phyloP scores from a whole-genome alignment of 768 basidiomycete species.

The Sistotremastrum suecicum region DNA sequence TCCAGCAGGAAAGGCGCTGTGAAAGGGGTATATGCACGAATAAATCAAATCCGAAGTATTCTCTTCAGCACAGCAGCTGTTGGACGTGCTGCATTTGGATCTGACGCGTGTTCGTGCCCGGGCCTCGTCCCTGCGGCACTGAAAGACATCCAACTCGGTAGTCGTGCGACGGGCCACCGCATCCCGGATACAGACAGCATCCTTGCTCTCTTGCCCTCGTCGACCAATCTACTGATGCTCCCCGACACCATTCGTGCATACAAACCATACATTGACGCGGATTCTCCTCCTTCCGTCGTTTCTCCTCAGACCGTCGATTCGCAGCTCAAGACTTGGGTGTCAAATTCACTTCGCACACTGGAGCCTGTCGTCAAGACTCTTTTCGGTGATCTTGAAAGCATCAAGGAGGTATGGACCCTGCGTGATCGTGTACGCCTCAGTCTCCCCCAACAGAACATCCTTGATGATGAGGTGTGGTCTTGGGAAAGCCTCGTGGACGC shows the following conservation, averaged over 20 bases:
- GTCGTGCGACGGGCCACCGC: constrained; percentile 55
- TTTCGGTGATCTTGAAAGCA: constrained; percentile 43
- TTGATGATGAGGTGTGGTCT: constrained; percentile 29
- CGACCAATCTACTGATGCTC: constrained; percentile 67
- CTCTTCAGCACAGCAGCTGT: constrained; percentile 28
- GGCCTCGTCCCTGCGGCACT: constrained; percentile 13
- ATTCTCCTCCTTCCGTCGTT: constrained; percentile 40
- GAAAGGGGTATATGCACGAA: constrained; percentile 2
- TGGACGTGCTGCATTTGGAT: constrained; percentile 34
- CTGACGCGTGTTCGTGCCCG: constrained; percentile 51
- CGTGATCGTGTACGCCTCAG: constrained; percentile 13
- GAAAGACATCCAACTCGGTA: constrained; percentile 19
- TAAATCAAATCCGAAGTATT: constrained; percentile 3
- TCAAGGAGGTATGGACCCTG: constrained; percentile 62
- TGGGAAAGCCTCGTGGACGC: constrained; percentile 28
- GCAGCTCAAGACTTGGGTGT: constrained; percentile 53
- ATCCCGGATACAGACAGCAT: constrained; percentile 19
- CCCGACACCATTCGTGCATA: constrained; percentile 60
- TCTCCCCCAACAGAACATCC: constrained; percentile 14
- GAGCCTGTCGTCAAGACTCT: constrained; percentile 34
- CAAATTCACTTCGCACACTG: constrained; percentile 32
- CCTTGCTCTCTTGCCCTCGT: constrained; percentile 63
- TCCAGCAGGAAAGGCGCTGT: constrained; percentile 8
- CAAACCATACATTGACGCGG: constrained; percentile 72
- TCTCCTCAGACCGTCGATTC: constrained; percentile 27